A percentile compares a stretch with the other conserved stretches of the same genome.
Evolutionary conservation across 1,139 yeast species (phyloP).

Genomic region (Kodamaea sp.): DNA sequence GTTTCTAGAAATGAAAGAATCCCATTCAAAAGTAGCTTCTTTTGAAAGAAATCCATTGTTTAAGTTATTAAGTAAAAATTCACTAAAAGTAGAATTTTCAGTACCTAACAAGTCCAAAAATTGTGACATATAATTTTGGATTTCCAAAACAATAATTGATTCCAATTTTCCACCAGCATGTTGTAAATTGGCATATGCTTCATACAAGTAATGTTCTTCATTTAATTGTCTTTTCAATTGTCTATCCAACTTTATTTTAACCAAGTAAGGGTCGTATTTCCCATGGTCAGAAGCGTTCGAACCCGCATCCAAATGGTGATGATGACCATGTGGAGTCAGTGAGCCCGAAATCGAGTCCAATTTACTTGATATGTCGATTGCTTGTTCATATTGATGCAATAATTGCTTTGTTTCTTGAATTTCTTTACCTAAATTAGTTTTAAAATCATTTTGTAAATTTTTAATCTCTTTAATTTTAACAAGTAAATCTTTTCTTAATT

Average conservation of each 20-base stretch:
- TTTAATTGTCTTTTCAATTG: slow-evolving; percentile 72
- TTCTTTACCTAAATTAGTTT: slow-evolving; percentile 68
- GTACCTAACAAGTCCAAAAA: slow-evolving; percentile 67
- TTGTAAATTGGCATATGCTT: slow-evolving; percentile 84
- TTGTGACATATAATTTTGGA: slow-evolving; percentile 73
- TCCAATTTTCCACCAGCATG: slow-evolving; percentile 86
- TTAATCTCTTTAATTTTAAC: slow-evolving; percentile 87
- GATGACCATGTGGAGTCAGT: slow-evolving; percentile 10
- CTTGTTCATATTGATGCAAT: slow-evolving; percentile 45
- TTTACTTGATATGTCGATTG: slow-evolving; percentile 36
- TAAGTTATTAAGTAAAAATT: slow-evolving; percentile 61
- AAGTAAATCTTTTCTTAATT: slow-evolving; percentile 72
- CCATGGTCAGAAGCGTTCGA: slow-evolving; percentile 34
- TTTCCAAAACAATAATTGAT: slow-evolving; percentile 78
- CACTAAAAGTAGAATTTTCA: slow-evolving; percentile 67
- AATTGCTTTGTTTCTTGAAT: slow-evolving; percentile 57
- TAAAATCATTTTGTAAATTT: slow-evolving; percentile 77
- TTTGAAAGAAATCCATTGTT: slow-evolving; percentile 72
- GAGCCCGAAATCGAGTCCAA: slow-evolving; percentile 24
- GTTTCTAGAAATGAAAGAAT: slow-evolving; percentile 70
- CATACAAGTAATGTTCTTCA: slow-evolving; percentile 84
- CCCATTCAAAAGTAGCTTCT: slow-evolving; percentile 87
- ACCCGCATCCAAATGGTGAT: slow-evolving; percentile 5
- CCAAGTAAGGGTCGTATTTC: slow-evolving; percentile 76
- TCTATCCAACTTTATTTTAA: slow-evolving; percentile 67